A percentile compares a stretch with the other conserved stretches of the same genome.
Conservation (phyloP, 352 stramenopile genomes). For the Globisporangium paroecandrum region DNA sequence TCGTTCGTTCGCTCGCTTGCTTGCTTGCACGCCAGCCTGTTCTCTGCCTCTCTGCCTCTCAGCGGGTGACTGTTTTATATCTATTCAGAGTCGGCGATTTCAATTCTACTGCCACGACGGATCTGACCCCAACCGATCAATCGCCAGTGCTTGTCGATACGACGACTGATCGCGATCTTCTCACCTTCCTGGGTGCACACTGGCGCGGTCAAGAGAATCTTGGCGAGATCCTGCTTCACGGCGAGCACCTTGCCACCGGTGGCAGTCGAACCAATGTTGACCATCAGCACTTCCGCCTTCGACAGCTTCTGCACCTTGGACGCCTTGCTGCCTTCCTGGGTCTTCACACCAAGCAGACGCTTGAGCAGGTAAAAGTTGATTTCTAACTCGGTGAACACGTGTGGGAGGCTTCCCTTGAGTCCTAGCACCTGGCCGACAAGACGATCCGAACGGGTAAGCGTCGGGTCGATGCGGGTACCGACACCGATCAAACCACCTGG, state of each 20-base stretch:
- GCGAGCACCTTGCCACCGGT: conserved; percentile 95
- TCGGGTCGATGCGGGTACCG: conserved; percentile 99
- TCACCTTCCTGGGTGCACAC: conserved; percentile 99
- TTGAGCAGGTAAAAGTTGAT: conserved; percentile 99
- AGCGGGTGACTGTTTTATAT: conserved; percentile 31
- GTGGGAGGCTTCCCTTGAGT: conserved; percentile 95
- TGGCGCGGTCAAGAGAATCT: conserved; percentile 98
- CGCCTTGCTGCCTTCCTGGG: conserved; percentile 97
- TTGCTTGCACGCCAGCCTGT: not conserved
- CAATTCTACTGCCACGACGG: conserved; percentile 94
- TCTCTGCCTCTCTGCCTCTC: not conserved
- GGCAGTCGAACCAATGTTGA: conserved; percentile 99
- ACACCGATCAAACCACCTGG: conserved; percentile 99
- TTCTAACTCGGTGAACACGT: conserved; percentile 99
- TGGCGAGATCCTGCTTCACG: conserved; percentile 97
- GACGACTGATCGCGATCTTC: conserved; percentile 99
- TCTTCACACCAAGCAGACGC: conserved; percentile 98
- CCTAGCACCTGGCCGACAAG: conserved; percentile 99
- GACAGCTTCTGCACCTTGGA: conserved; percentile 99
- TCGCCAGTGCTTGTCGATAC: conserved; percentile 99
- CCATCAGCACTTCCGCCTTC: conserved; percentile 99
- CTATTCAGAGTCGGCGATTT: conserved; percentile 86
- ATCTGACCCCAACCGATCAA: conserved; percentile 99
- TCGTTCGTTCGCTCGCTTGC: not conserved
- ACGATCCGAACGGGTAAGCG: conserved; percentile 97